phyloP scores from a whole-genome alignment of 106 monocot genomes.

The Apostasia ramifera region DNA sequence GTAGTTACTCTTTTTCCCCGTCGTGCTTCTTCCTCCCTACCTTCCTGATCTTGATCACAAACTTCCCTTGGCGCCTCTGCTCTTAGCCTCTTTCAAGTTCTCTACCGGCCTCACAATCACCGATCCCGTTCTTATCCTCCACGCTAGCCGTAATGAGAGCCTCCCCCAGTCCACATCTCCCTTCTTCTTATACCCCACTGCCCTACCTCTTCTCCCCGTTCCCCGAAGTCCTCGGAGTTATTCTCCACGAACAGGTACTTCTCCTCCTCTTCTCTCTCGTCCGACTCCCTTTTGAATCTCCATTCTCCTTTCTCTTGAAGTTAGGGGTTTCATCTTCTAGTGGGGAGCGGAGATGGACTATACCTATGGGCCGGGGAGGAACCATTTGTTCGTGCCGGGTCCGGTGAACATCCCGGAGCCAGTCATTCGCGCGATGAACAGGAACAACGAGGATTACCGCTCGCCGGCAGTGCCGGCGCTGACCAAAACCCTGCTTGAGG shows the following conservation, averaged over 20 bases:
- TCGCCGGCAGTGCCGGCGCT: conserved; percentile 83
- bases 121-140: conserved; percentile 4
- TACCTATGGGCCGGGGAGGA: conserved; percentile 72
- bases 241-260: too few relatives aligned
- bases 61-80: not conserved
- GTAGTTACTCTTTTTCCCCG: not conserved
- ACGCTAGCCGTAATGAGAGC: not conserved
- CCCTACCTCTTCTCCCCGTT: not conserved
- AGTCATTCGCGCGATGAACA: conserved; percentile 81
- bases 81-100: not conserved
- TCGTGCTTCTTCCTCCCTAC: not conserved
- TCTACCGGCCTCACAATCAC: not conserved
- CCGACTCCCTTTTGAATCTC: not conserved
- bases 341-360: conserved; percentile 55
- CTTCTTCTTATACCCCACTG: not conserved
- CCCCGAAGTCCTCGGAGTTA: too few relatives aligned
- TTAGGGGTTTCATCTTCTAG: too few relatives aligned
- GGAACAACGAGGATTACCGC: conserved; percentile 91
- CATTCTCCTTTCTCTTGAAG: not conserved
- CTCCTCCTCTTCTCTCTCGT: too few relatives aligned
- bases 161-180: not conserved
- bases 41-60: conserved; percentile 2
- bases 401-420: conserved; percentile 92
- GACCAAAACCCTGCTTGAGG: conserved; percentile 83
- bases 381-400: conserved; percentile 86